These are phyloP conservation scores for Pichia californica DNA, from an alignment of 805 yeast genomes.

Conservation along the genomic window DNA sequence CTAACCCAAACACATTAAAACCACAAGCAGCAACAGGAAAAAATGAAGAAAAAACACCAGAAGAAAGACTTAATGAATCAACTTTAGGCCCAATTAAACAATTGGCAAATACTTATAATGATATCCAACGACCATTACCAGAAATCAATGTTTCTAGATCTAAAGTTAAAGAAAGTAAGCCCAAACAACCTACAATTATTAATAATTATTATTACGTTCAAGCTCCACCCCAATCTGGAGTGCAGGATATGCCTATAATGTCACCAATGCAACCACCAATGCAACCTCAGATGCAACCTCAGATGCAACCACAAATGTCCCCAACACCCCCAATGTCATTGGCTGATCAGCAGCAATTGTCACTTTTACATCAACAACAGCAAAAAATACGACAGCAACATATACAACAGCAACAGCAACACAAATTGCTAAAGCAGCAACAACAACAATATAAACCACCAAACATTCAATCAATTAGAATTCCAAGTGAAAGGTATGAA, in stretches of 20 bases:
- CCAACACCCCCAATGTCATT: too few species aligned
- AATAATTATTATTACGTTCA: constrained; percentile 20
- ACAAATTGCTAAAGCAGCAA: too few species aligned
- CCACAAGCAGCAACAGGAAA: constrained; percentile 21
- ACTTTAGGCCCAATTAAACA: constrained; percentile 10
- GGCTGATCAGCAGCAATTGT: too few species aligned
- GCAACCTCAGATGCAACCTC: neutral
- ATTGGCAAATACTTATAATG: constrained; percentile 4
- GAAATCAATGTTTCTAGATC: neutral
- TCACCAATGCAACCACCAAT: neutral
- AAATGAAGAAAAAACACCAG: constrained; percentile 4
- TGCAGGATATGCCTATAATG: neutral
- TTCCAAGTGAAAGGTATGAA: too few species aligned
- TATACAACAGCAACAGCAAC: too few species aligned
- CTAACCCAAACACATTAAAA: constrained; percentile 15
- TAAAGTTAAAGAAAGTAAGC: neutral
- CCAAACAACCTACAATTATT: constrained; percentile 15
- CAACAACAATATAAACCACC: neutral
- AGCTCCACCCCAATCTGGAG: constrained; percentile 7
- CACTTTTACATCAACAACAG: too few species aligned
- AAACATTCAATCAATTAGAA: neutral
- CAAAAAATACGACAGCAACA: too few species aligned
- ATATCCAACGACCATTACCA: constrained; percentile 4
- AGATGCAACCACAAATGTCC: neutral
- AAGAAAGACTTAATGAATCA: neutral